Conservation (phyloP, 2,329 filamentous ascomycete genomes). For the Fusarium hainanense region DNA sequence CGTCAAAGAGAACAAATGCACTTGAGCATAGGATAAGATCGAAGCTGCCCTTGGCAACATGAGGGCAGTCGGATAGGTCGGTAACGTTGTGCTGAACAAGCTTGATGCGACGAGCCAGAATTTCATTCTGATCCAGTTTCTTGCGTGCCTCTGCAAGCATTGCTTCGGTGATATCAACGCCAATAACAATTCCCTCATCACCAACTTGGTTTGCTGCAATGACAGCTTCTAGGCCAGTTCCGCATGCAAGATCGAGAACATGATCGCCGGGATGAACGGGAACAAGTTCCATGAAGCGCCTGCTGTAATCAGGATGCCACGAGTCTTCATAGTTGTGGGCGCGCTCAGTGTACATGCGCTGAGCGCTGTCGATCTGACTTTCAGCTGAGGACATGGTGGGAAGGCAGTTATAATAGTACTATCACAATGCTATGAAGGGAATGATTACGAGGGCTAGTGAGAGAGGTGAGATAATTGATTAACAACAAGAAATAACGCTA, state of each 20-base stretch:
- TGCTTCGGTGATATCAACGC: constrained; percentile 47
- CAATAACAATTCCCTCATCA: constrained; percentile 44
- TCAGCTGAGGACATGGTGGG: constrained; percentile 11
- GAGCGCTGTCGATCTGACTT: constrained; percentile 30
- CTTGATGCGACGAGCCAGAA: constrained; percentile 34
- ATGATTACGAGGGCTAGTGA: neutral
- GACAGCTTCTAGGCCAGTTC: constrained; percentile 50
- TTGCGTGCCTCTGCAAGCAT: constrained; percentile 49
- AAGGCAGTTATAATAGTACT: neutral
- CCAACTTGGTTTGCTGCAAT: constrained; percentile 46
- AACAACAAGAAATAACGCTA: neutral
- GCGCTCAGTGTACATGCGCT: constrained; percentile 49
- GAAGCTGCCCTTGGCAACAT: constrained; percentile 42
- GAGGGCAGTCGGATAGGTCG: constrained; percentile 36
- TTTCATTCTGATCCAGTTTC: constrained; percentile 33
- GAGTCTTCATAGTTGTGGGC: constrained; percentile 49
- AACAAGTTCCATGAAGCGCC: constrained; percentile 46
- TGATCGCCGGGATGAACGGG: constrained; percentile 42
- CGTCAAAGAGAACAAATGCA: constrained; percentile 49
- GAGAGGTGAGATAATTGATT: neutral
- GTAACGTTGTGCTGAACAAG: constrained; percentile 47
- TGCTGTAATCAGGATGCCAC: constrained; percentile 50
- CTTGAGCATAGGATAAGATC: constrained; percentile 51
- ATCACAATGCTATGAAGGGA: neutral
- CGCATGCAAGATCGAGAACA: constrained; percentile 50